Evolutionary conservation across 805 yeast genomes (phyloP).

Genomic region (Isabelozyma pseudorhagii): DNA sequence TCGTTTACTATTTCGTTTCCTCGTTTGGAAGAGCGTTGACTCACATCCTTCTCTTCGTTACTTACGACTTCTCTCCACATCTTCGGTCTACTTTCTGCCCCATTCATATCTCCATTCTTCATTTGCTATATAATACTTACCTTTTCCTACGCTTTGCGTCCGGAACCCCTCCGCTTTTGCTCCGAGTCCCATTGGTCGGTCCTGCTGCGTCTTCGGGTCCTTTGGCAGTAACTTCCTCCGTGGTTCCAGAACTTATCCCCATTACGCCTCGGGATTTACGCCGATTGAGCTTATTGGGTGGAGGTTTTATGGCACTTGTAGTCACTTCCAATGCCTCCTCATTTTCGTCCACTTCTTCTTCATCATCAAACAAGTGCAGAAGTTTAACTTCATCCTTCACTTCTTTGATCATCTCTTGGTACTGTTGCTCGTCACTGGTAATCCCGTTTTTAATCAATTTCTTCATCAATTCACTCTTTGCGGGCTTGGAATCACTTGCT

Average conservation of each 20-base stretch:
- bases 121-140: neutral
- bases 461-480: conserved; percentile 29
- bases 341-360: conserved; percentile 25
- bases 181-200: neutral
- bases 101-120: too few species aligned
- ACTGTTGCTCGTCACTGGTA: conserved; percentile 26
- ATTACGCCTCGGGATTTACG: conserved; percentile 23
- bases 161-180: neutral
- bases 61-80: neutral
- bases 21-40: too few species aligned
- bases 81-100: neutral
- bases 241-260: neutral
- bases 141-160: neutral
- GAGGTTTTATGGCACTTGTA: neutral
- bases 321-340: conserved; percentile 10
- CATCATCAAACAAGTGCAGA: conserved; percentile 40
- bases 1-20: too few species aligned
- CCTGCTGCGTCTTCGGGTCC: neutral
- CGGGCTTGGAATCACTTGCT: neutral
- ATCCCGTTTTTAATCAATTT: conserved; percentile 33
- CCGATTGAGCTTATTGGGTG: conserved; percentile 13
- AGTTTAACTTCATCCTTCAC: conserved; percentile 27
- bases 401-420: conserved; percentile 28
- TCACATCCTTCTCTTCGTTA: too few species aligned
- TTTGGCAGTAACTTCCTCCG: neutral